phyloP scores from a whole-genome alignment of 805 yeast genomes.

The Candida stauntonica region DNA sequence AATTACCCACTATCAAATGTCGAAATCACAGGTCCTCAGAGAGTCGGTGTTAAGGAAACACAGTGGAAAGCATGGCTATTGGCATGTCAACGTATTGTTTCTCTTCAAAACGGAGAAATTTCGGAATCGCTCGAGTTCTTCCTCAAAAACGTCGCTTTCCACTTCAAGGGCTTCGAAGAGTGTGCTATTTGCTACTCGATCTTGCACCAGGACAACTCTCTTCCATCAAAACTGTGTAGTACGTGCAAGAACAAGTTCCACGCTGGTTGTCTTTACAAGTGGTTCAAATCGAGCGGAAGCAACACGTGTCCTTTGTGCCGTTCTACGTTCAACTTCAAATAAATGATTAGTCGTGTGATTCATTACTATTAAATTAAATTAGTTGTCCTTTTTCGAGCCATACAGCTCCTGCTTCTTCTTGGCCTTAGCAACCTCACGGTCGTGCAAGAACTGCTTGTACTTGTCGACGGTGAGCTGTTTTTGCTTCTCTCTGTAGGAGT shows the following conservation, averaged over 20 bases:
- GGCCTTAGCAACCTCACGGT: conserved; percentile 32
- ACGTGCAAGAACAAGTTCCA: conserved; percentile 95
- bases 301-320: conserved; percentile 96
- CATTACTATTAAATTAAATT: background rate
- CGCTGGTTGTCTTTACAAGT: conserved; percentile 90
- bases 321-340: conserved; percentile 47
- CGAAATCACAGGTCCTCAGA: conserved; percentile 66
- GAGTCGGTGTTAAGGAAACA: conserved; percentile 85
- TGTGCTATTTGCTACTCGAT: conserved; percentile 97
- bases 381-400: background rate
- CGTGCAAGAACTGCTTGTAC: conserved; percentile 52
- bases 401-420: conserved; percentile 25
- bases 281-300: conserved; percentile 94
- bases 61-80: conserved; percentile 95
- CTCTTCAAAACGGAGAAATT: conserved; percentile 66
- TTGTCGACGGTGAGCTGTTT: conserved; percentile 61
- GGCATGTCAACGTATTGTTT: conserved; percentile 80
- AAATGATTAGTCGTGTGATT: background rate
- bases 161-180: conserved; percentile 91
- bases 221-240: conserved; percentile 83
- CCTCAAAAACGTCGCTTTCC: conserved; percentile 66
- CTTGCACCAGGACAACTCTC: conserved; percentile 77
- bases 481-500: conserved; percentile 62
- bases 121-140: conserved; percentile 39
- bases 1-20: conserved; percentile 77